Percentiles rank a stretch among this genome's conserved stretches.
phyloP scores from a whole-genome alignment of 164 flowering plant species.

The Annona cherimola region DNA sequence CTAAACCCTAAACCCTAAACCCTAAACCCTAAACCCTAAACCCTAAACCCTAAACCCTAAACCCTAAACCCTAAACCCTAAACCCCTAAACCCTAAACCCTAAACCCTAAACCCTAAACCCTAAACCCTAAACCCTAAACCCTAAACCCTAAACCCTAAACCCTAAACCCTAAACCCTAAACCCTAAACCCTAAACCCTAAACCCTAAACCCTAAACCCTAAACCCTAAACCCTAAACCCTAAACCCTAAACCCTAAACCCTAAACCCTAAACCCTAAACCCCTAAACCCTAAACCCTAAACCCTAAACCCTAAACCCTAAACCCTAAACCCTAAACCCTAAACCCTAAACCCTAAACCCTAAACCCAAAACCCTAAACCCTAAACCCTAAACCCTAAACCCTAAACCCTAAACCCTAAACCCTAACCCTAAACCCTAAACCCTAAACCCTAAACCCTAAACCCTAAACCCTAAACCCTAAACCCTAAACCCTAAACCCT shows the following conservation, averaged over 20 bases:
- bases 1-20: conserved; percentile 23
- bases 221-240: conserved; percentile 10
- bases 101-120: conserved; percentile 22
- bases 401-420: conserved; percentile 22
- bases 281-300: conserved; percentile 8
- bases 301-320: conserved; percentile 6
- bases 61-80: conserved; percentile 19
- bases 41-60: conserved; percentile 19
- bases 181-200: conserved; percentile 12
- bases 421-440: conserved; percentile 18
- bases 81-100: no score
- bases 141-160: conserved; percentile 20
- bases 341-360: conserved; percentile 5
- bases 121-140: conserved; percentile 18
- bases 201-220: neutral
- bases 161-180: conserved; percentile 12
- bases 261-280: no score
- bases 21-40: conserved; percentile 20
- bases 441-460: conserved; percentile 7
- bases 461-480: conserved; percentile 5
- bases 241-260: conserved; percentile 15
- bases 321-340: conserved; percentile 11
- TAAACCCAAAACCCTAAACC: no score
- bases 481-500: conserved; percentile 1
- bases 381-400: conserved; percentile 18